A percentile compares a stretch with the other conserved stretches of the same genome.
Evolutionary conservation across 2,329 filamentous ascomycete genomes (phyloP).

Genomic region (Colletotrichum sp.): DNA sequence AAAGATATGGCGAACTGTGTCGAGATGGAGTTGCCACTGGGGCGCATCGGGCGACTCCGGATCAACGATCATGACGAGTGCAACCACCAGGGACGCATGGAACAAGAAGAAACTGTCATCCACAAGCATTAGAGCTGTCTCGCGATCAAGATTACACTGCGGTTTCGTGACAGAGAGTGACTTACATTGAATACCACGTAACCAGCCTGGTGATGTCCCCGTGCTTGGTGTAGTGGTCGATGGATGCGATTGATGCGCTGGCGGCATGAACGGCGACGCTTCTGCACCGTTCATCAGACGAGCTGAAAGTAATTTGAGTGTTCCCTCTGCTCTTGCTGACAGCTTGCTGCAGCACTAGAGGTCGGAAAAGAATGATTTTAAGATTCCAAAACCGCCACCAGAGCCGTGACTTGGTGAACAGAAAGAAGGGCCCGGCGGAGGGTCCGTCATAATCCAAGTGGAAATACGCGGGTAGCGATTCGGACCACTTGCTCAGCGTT

Average conservation of each 20-base stretch:
- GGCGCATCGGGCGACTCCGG: conserved; percentile 27
- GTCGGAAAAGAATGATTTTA: conserved; percentile 34
- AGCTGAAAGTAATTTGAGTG: not conserved
- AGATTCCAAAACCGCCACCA: conserved; percentile 39
- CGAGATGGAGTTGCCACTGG: conserved; percentile 31
- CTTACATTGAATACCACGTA: conserved; percentile 37
- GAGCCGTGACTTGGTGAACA: conserved; percentile 30
- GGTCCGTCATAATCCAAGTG: conserved; percentile 17
- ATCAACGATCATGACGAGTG: conserved; percentile 31
- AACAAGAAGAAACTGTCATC: conserved; percentile 32
- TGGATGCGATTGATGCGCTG: conserved; percentile 29
- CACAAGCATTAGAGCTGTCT: not conserved
- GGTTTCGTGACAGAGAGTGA: not conserved
- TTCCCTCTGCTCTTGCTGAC: conserved; percentile 23
- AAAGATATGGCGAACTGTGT: conserved; percentile 28
- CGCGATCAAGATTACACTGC: not conserved
- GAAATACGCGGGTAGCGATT: conserved; percentile 31
- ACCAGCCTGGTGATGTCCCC: conserved; percentile 26
- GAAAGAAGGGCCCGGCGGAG: conserved; percentile 24
- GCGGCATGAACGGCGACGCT: conserved; percentile 30
- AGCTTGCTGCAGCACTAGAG: conserved; percentile 29
- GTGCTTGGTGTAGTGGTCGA: conserved; percentile 26
- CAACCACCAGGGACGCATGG: conserved; percentile 33
- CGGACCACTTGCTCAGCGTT: conserved; percentile 28
- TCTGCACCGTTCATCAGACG: conserved; percentile 26